Evolutionary conservation across 75 land plant genomes (phyloP).

Genomic region (Pinus tabuliformis): DNA sequence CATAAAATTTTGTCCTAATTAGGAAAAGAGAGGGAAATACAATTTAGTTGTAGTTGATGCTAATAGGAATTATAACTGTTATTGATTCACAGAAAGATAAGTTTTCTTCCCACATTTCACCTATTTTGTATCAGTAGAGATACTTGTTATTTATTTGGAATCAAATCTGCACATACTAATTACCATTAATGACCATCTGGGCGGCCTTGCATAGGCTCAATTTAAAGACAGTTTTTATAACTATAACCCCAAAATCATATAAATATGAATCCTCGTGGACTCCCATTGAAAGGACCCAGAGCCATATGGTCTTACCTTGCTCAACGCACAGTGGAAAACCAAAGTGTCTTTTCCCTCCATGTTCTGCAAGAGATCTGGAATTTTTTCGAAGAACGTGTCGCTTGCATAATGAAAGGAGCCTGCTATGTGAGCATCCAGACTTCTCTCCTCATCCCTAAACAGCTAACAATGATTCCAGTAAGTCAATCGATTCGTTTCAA

Average conservation of each 20-base stretch:
- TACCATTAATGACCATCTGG: too few relatives aligned
- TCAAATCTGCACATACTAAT: too few relatives aligned
- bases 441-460: constrained; percentile 89
- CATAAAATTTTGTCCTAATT: too few relatives aligned
- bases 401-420: constrained; percentile 90
- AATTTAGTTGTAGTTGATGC: too few relatives aligned
- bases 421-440: constrained; percentile 86
- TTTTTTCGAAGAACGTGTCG: constrained; percentile 59
- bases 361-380: constrained; percentile 58
- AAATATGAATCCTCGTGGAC: too few relatives aligned
- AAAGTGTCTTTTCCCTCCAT: constrained; percentile 71
- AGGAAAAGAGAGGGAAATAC: too few relatives aligned
- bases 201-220: too few relatives aligned
- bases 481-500: not conserved
- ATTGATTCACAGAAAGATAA: not conserved
- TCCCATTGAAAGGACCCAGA: not conserved
- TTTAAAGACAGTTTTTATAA: too few relatives aligned
- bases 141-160: too few relatives aligned
- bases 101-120: not conserved
- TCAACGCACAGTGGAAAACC: constrained; percentile 93
- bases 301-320: constrained; percentile 57
- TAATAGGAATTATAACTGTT: not conserved
- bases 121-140: not conserved
- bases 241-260: too few relatives aligned
- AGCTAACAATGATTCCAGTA: not conserved